Percentiles rank a stretch among this genome's conserved stretches.
Conservation (phyloP, 2,329 filamentous ascomycete species). For the Sphaerulina populicola region DNA sequence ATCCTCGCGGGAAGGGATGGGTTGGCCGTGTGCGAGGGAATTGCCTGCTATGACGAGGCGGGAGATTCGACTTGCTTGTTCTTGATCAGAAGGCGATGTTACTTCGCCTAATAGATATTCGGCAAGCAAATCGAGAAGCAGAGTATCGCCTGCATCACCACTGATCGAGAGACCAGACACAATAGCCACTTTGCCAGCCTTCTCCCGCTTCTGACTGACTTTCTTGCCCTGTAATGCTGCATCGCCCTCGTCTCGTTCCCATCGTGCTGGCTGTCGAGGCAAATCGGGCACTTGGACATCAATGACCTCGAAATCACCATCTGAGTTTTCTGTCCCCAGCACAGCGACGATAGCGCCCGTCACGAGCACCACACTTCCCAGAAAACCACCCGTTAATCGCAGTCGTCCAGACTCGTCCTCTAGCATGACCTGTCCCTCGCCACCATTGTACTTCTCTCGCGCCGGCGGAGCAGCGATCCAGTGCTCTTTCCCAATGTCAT, state of each 20-base stretch:
- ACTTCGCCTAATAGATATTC: slow-evolving; percentile 86
- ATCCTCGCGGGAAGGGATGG: slow-evolving; percentile 42
- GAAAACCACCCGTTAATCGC: slow-evolving; percentile 61
- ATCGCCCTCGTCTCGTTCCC: slow-evolving; percentile 55
- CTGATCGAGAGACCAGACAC: slow-evolving; percentile 83
- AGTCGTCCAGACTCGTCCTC: slow-evolving; percentile 93
- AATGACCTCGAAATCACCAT: slow-evolving; percentile 86
- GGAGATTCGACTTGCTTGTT: slow-evolving; percentile 59
- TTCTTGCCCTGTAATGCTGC: slow-evolving; percentile 33
- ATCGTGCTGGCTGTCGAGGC: slow-evolving; percentile 70
- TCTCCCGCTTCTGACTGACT: slow-evolving; percentile 35
- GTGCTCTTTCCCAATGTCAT: slow-evolving; percentile 91
- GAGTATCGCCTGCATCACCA: slow-evolving; percentile 62
- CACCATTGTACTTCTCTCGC: slow-evolving; percentile 50
- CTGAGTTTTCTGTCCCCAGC: slow-evolving; percentile 83
- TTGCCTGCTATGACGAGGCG: slow-evolving; percentile 88
- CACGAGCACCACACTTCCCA: slow-evolving; percentile 65
- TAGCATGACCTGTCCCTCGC: slow-evolving; percentile 51
- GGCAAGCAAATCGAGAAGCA: slow-evolving; percentile 67
- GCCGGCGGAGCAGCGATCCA: slow-evolving; percentile 79
- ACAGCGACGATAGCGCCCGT: slow-evolving; percentile 93
- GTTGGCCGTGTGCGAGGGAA: slow-evolving; percentile 54
- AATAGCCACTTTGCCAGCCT: slow-evolving; percentile 68
- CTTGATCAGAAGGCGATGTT: slow-evolving; percentile 52
- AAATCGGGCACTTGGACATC: slow-evolving; percentile 85